A percentile compares a stretch with the other conserved stretches of the same genome.
phyloP scores from a whole-genome alignment of 2,329 filamentous ascomycete genomes.

The Colletotrichum kahawae region DNA sequence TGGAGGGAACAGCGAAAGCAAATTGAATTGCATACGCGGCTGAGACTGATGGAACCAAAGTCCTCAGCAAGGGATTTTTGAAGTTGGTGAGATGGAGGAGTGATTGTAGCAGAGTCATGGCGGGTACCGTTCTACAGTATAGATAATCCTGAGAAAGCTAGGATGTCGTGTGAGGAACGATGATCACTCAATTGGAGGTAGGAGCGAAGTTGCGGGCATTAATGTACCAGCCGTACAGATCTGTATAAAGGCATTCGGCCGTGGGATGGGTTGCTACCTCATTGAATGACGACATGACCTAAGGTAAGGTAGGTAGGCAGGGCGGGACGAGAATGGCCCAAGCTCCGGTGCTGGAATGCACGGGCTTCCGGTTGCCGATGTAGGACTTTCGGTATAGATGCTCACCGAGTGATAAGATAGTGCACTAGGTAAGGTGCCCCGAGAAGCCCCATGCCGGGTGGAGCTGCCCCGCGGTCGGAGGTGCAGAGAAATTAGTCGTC shows the following conservation, averaged over 20 bases:
- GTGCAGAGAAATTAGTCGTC: neutral
- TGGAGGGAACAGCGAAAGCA: conserved; percentile 66
- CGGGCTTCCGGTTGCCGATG: neutral
- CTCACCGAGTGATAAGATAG: neutral
- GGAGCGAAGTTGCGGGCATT: neutral
- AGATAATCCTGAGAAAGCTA: neutral
- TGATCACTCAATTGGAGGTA: neutral
- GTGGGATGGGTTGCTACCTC: neutral
- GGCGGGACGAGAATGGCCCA: neutral
- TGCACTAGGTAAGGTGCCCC: neutral
- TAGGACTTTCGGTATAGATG: neutral
- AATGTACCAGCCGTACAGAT: neutral
- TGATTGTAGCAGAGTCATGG: conserved; percentile 42
- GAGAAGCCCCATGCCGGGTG: neutral
- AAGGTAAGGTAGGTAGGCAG: neutral
- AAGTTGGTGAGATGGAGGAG: conserved; percentile 67
- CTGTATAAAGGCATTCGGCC: neutral
- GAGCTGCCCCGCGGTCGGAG: conserved; percentile 16
- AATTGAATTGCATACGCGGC: conserved; percentile 69
- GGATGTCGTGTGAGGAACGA: neutral
- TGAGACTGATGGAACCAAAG: conserved; percentile 64
- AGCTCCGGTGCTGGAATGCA: neutral
- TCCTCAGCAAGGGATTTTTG: conserved; percentile 65
- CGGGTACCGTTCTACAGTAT: neutral
- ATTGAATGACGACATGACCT: conserved; percentile 18